Evolutionary conservation across 2,329 filamentous ascomycete species (phyloP).

Genomic region (Cordyceps fumosorosea): DNA sequence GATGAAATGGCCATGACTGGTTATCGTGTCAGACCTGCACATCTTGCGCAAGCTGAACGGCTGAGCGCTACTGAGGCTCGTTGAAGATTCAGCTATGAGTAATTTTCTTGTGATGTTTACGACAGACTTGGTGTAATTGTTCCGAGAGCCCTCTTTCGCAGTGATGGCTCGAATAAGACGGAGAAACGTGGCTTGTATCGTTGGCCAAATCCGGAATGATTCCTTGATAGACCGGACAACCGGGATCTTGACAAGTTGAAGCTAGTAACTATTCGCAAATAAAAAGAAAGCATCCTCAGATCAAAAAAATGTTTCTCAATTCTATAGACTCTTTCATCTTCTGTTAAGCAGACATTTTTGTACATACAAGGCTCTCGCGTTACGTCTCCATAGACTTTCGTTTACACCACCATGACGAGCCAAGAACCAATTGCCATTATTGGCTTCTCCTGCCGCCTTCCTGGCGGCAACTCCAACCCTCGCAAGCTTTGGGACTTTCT

Average conservation of each 20-base stretch:
- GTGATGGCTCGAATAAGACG: background rate
- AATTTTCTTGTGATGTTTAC: background rate
- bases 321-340: background rate
- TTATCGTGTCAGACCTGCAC: background rate
- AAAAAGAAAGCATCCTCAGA: background rate
- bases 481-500: conserved; percentile 33
- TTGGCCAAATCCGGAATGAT: background rate
- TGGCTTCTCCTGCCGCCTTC: conserved; percentile 36
- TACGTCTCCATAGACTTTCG: background rate
- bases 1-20: background rate
- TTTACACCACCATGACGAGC: background rate
- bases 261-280: background rate
- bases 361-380: background rate
- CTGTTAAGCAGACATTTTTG: background rate
- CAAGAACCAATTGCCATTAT: conserved; percentile 32
- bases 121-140: background rate
- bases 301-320: too few species aligned
- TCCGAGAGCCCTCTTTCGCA: background rate
- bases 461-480: conserved; percentile 27
- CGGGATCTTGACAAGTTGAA: background rate
- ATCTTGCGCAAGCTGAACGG: background rate
- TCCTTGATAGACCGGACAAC: background rate
- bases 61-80: background rate
- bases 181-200: background rate
- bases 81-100: background rate